A percentile compares a stretch with the other conserved stretches of the same genome.
phyloP scores from a whole-genome alignment of 192 early-diverging fungal species.

The Radiomyces spectabilis region DNA sequence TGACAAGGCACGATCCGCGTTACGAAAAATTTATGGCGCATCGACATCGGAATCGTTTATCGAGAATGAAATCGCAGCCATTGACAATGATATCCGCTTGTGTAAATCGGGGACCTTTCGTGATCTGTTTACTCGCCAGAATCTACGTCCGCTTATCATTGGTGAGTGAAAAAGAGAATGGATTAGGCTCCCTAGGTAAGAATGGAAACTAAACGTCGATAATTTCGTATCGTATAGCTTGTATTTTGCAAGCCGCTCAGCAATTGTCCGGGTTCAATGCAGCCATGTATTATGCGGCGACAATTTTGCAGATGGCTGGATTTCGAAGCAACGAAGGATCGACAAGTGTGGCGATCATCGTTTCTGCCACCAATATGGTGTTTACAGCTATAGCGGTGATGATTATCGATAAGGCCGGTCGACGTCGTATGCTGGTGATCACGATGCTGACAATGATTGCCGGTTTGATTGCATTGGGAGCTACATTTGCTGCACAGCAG shows the following conservation, averaged over 20 bases:
- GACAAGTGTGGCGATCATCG: conserved; percentile 40
- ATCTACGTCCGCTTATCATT: conserved; percentile 40
- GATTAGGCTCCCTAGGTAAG: too few species aligned
- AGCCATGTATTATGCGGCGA: conserved; percentile 49
- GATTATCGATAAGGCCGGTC: conserved; percentile 40
- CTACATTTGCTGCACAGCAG: conserved; percentile 35
- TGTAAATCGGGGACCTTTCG: conserved; percentile 28
- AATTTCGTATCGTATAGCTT: conserved; percentile 18
- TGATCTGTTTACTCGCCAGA: conserved; percentile 24
- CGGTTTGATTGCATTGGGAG: conserved; percentile 35
- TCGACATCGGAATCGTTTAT: conserved; percentile 29
- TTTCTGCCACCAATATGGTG: conserved; percentile 44
- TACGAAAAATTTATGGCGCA: conserved; percentile 31
- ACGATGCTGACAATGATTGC: conserved; percentile 41
- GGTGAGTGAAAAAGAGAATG: conserved; percentile 11
- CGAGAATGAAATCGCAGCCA: conserved; percentile 27
- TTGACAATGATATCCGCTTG: conserved; percentile 21
- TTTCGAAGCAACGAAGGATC: conserved; percentile 39
- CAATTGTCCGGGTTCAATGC: conserved; percentile 50
- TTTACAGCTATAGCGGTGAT: conserved; percentile 35
- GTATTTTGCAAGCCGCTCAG: conserved; percentile 40
- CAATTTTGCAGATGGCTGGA: conserved; percentile 51
- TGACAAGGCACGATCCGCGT: conserved; percentile 24
- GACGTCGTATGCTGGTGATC: conserved; percentile 36
- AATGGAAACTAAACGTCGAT: too few species aligned